Conservation (phyloP, 305 asterid genomes). For the Andrographis paniculata region DNA sequence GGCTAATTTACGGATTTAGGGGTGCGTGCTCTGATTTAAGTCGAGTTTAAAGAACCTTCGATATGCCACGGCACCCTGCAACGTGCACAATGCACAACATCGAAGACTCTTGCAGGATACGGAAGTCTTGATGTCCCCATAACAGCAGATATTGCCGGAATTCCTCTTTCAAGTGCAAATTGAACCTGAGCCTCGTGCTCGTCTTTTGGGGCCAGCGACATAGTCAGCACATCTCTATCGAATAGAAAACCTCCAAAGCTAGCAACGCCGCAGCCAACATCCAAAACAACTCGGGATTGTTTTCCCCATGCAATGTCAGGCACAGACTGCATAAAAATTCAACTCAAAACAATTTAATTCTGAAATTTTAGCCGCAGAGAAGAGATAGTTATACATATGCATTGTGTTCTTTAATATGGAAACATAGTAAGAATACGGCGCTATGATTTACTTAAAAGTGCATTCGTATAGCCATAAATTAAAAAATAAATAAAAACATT, state of each 20-base stretch:
- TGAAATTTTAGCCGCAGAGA: too few species aligned
- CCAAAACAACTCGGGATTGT: slow-evolving; percentile 70
- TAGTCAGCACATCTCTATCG: slow-evolving; percentile 58
- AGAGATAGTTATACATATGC: too few species aligned
- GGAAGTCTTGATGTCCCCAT: slow-evolving; percentile 71
- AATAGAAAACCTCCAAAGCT: slow-evolving; percentile 78
- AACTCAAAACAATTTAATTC: too few species aligned
- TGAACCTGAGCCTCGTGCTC: slow-evolving; percentile 77
- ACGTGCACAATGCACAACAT: slow-evolving; percentile 69
- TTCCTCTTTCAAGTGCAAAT: slow-evolving; percentile 78
- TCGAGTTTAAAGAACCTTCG: slow-evolving; percentile 42
- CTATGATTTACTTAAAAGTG: too few species aligned
- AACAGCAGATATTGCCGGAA: slow-evolving; percentile 68
- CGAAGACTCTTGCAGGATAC: slow-evolving; percentile 58
- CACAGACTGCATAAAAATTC: slow-evolving; percentile 35
- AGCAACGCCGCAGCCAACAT: slow-evolving; percentile 82
- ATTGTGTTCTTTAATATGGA: too few species aligned
- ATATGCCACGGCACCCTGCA: slow-evolving; percentile 93
- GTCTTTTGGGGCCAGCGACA: slow-evolving; percentile 75
- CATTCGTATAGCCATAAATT: too few species aligned
- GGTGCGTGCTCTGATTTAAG: neutral
- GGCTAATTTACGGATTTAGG: neutral
- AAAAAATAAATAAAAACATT: neutral
- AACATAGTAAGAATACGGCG: too few species aligned
- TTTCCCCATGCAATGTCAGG: slow-evolving; percentile 83